phyloP scores from a whole-genome alignment of 106 monocot species.

The Dendrobium officinale region DNA sequence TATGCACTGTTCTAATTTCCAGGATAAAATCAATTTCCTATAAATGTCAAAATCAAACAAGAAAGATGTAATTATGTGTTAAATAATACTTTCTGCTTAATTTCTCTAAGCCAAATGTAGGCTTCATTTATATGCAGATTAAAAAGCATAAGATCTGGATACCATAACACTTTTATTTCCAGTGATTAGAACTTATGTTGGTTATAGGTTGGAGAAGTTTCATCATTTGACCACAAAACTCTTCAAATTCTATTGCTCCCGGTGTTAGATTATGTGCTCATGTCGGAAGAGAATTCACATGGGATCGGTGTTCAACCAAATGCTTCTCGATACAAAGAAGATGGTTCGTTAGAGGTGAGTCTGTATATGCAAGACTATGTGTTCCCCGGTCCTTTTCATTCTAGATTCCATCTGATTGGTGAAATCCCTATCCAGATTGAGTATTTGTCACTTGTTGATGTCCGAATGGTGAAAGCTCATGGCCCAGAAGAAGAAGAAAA shows the following conservation, averaged over 20 bases:
- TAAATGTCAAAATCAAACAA: no score
- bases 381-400: neutral
- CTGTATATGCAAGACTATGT: neutral
- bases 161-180: no score
- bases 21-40: no score
- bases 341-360: constrained; percentile 82
- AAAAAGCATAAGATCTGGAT: neutral
- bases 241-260: constrained; percentile 40
- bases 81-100: no score
- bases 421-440: constrained; percentile 42
- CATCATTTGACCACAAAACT: constrained; percentile 45
- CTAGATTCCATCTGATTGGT: neutral
- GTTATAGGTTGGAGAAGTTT: constrained; percentile 71
- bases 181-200: neutral
- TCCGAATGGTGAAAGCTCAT: constrained; percentile 49
- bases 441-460: constrained; percentile 62
- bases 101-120: no score
- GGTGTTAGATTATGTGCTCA: constrained; percentile 50
- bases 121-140: neutral
- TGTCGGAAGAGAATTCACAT: constrained; percentile 15
- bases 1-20: no score
- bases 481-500: constrained; percentile 4
- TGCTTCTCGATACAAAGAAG: constrained; percentile 60
- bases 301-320: constrained; percentile 12
- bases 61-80: no score